Percentiles rank a stretch among this genome's conserved stretches.
These are phyloP conservation scores for Auricularia sp. DNA, from an alignment of 768 basidiomycete genomes.

Conservation along the genomic window DNA sequence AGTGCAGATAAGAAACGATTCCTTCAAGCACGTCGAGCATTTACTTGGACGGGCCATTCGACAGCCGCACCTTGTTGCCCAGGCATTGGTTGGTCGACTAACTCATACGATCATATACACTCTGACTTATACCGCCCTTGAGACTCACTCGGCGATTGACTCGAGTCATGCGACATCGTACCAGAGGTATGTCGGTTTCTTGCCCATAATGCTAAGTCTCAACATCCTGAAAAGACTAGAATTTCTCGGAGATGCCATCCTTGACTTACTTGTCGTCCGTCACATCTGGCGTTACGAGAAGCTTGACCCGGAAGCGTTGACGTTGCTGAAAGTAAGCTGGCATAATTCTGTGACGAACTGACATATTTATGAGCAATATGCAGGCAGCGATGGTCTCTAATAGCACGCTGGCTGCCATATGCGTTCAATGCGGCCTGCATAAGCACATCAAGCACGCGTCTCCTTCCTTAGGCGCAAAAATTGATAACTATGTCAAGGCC, in stretches of 20 bases:
- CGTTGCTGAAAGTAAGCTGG: conserved; percentile 55
- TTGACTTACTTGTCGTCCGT: conserved; percentile 70
- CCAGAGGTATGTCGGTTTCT: conserved; percentile 59
- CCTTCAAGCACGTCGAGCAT: conserved; percentile 46
- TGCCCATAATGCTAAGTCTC: conserved; percentile 41
- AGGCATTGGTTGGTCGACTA: conserved; percentile 52
- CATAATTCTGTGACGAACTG: neutral
- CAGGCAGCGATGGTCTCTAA: conserved; percentile 86
- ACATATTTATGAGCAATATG: no score
- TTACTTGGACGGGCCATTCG: conserved; percentile 57
- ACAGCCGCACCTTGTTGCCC: conserved; percentile 52
- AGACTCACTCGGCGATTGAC: neutral
- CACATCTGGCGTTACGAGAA: conserved; percentile 59
- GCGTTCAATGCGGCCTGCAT: conserved; percentile 58
- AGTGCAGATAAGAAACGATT: conserved; percentile 37
- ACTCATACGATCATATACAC: neutral
- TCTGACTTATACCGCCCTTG: neutral
- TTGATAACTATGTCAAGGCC: conserved; percentile 43
- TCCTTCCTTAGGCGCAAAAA: conserved; percentile 36
- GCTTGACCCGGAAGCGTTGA: conserved; percentile 67
- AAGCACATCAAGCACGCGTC: conserved; percentile 52
- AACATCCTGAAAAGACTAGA: conserved; percentile 56
- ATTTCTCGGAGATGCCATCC: conserved; percentile 78
- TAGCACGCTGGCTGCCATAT: conserved; percentile 63
- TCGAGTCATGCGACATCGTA: conserved; percentile 1